Percentiles rank a stretch among this genome's conserved stretches.
phyloP scores from a whole-genome alignment of 2,329 filamentous ascomycete species.

The Penicillium sp. region DNA sequence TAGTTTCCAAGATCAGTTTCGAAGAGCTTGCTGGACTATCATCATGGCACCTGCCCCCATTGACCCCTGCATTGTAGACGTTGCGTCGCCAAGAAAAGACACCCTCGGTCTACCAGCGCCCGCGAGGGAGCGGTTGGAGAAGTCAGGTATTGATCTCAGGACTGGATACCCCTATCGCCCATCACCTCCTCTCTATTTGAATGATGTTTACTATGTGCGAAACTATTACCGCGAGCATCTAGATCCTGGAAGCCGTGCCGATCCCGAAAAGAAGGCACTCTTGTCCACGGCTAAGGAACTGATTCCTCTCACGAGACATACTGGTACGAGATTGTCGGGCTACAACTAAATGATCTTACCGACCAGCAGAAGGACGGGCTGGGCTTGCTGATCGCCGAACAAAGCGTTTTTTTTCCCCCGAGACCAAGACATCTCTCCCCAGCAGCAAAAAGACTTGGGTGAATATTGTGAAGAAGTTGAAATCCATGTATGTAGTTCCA shows the following conservation, averaged over 20 bases:
- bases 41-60: slow-evolving; percentile 62
- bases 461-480: slow-evolving; percentile 66
- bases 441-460: slow-evolving; percentile 63
- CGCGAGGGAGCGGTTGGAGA: slow-evolving; percentile 60
- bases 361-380: slow-evolving; percentile 62
- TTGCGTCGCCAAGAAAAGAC: slow-evolving; percentile 63
- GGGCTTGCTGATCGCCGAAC: slow-evolving; percentile 61
- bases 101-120: slow-evolving; percentile 60
- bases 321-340: slow-evolving; percentile 63
- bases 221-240: slow-evolving; percentile 55
- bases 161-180: slow-evolving; percentile 71
- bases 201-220: slow-evolving; percentile 68
- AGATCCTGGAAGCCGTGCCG: slow-evolving; percentile 64
- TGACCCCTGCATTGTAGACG: slow-evolving; percentile 62
- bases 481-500: slow-evolving; percentile 54
- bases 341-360: slow-evolving; percentile 63
- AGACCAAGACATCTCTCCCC: slow-evolving; percentile 61
- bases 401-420: slow-evolving; percentile 68
- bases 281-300: slow-evolving; percentile 63
- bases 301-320: slow-evolving; percentile 60
- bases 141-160: slow-evolving; percentile 68
- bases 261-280: slow-evolving; percentile 63
- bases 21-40: neutral
- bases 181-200: slow-evolving; percentile 64
- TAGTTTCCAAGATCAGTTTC: neutral